Percentiles rank a stretch among this genome's conserved stretches.
Evolutionary conservation across 768 basidiomycete species (phyloP).

Genomic region (Suillus ampliporus): DNA sequence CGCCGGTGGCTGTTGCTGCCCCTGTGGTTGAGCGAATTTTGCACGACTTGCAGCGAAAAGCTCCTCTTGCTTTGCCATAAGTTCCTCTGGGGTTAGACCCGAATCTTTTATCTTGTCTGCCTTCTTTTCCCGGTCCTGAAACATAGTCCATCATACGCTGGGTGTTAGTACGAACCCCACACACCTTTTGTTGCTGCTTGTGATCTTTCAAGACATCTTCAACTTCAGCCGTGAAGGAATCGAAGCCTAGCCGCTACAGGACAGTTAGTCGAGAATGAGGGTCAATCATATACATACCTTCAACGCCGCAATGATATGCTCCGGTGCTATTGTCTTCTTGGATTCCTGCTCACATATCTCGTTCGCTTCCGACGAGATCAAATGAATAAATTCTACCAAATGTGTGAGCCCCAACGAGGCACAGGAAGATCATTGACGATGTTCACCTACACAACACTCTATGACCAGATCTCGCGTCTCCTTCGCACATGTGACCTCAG

Average conservation of each 20-base stretch:
- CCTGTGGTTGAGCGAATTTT: conserved; percentile 70
- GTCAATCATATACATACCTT: conserved; percentile 57
- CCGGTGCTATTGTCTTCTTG: conserved; percentile 98
- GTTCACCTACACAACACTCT: conserved; percentile 99
- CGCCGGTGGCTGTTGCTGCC: conserved; percentile 29
- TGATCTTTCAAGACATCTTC: conserved; percentile 95
- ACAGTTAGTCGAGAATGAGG: conserved; percentile 15
- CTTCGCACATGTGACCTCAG: conserved; percentile 88
- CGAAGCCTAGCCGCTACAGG: conserved; percentile 86
- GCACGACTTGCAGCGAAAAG: conserved; percentile 93
- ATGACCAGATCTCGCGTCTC: conserved; percentile 97
- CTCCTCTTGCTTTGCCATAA: conserved; percentile 84
- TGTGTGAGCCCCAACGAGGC: conserved; percentile 21
- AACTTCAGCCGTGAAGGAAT: conserved; percentile 87
- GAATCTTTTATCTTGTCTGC: conserved; percentile 87
- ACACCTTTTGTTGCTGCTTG: conserved; percentile 93
- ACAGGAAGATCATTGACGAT: conserved; percentile 22
- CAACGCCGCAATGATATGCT: conserved; percentile 92
- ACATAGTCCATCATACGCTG: conserved; percentile 6
- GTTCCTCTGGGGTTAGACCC: conserved; percentile 90
- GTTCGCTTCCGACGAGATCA: conserved; percentile 97
- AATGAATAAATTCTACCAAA: conserved; percentile 89
- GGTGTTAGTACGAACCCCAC: conserved; percentile 19
- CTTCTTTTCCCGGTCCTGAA: conserved; percentile 89
- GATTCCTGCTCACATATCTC: conserved; percentile 98